Percentiles rank a stretch among this genome's conserved stretches.
Evolutionary conservation across 441 rosid species (phyloP).

Genomic region (Populus hybrid): DNA sequence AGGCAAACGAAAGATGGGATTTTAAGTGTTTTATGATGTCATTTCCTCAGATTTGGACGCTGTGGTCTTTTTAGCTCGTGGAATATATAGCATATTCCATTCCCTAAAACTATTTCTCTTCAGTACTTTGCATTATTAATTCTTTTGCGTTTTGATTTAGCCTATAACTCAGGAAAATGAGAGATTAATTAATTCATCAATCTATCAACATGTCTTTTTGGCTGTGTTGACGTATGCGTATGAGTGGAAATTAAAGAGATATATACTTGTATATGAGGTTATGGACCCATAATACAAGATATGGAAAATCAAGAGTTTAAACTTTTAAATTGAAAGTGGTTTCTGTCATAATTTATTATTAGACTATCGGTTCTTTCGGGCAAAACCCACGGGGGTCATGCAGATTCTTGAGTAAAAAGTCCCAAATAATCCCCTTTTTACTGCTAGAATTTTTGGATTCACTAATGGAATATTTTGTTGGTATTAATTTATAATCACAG

Average conservation of each 20-base stretch:
- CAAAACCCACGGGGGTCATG: no score
- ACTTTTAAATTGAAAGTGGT: no score
- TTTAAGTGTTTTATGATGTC: not conserved
- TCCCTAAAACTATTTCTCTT: not conserved
- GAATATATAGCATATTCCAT: not conserved
- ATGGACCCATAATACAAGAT: not conserved
- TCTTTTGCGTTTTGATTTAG: not conserved
- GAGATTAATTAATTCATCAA: not conserved
- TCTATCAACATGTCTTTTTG: not conserved
- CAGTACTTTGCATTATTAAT: not conserved
- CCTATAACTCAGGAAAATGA: not conserved
- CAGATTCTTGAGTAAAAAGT: no score
- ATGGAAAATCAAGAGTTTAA: no score
- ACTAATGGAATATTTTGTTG: fast-evolving
- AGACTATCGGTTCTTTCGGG: no score
- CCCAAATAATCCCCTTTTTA: no score
- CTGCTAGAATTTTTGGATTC: no score
- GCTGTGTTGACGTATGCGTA: not conserved
- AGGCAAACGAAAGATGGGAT: not conserved
- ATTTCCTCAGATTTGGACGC: not conserved
- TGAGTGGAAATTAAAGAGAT: not conserved
- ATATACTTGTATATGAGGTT: not conserved
- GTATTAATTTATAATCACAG: no score
- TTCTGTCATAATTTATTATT: no score
- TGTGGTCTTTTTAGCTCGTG: not conserved